Base-by-base conservation (phyloP, 257 asterid species). In the Ligustrum vulgare region DNA sequence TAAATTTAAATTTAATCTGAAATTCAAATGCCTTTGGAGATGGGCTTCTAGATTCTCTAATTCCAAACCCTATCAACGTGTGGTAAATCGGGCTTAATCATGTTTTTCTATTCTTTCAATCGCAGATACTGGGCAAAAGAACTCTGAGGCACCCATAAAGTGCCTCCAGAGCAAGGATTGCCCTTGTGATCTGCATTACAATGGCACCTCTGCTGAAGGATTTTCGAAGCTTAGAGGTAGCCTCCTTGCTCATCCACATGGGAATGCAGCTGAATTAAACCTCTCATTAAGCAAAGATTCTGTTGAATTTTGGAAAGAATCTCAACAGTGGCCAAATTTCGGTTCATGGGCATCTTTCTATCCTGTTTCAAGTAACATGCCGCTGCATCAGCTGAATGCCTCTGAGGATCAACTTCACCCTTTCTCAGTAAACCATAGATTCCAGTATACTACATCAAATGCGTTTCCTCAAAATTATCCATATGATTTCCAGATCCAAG, bases 81-180 rank as follows among this genome's bases (percentile, higher is more conserved):
- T n/a, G 23, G 9, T 5, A 22, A 54, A 54, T 28, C 63, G n/a
- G 9, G 23, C 63, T 54, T 54, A 54, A 54, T 54, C 6, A 7
- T 54, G 22, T 64, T 71, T 54, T 67, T 73, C 58, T 51, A 25
- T 39, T 39, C 33, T 69, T 69, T 60, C 70, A 43, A 73, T 35
- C 79, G 84, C 91, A 89, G 96, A 84, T 85, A 74, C 84, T 70
- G 39, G 80, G 79, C 89, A 80, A 73, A 76, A 78, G 75, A 82
- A 79, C 84, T 81, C 86, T 58, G 92, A 86, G 92, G 88, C 93
- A 77, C 80, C 92, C 11, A 41, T 82, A 66, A 90, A 80, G 77
- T 81, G 91, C 90, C 87, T 86, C 83, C 90, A 75, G 69, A 86
- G 75, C 83, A 88, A 84, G 79, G 84, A 80, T 37, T 85, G 66